Evolutionary conservation across 75 land plant species (phyloP).

Genomic region (Azolla pinnata): DNA sequence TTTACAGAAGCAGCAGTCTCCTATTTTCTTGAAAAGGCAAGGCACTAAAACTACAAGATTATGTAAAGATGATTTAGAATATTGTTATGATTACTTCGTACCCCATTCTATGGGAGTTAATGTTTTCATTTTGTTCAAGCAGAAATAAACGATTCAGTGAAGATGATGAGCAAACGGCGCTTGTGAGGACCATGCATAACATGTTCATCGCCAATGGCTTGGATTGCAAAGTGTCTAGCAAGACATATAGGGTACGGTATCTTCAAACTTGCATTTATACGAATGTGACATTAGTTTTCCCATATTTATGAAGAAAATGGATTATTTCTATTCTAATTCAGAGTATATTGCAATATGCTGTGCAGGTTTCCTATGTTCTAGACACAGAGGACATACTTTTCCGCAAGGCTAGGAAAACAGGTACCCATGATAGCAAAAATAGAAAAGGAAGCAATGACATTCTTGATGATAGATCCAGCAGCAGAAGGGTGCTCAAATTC

Average conservation of each 20-base stretch:
- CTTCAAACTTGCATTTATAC: too few species aligned
- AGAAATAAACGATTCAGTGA: constrained; percentile 44
- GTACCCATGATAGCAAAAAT: too few species aligned
- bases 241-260: constrained; percentile 79
- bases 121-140: constrained; percentile 11
- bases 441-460: not conserved
- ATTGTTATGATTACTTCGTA: not conserved
- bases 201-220: constrained; percentile 53
- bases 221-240: constrained; percentile 82
- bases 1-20: not conserved
- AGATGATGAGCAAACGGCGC: constrained; percentile 31
- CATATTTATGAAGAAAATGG: too few species aligned
- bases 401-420: constrained; percentile 20
- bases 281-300: too few species aligned
- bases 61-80: too few species aligned
- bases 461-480: not conserved
- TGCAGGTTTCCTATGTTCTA: constrained; percentile 79
- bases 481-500: not conserved
- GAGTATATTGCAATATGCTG: too few species aligned
- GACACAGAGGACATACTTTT: constrained; percentile 84
- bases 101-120: not conserved
- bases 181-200: constrained; percentile 38
- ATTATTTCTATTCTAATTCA: too few species aligned
- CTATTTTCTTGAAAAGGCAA: not conserved
- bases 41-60: too few species aligned